Base-by-base conservation (phyloP, 1,284 basidiomycete species). In the Rhodotorula sp. region DNA sequence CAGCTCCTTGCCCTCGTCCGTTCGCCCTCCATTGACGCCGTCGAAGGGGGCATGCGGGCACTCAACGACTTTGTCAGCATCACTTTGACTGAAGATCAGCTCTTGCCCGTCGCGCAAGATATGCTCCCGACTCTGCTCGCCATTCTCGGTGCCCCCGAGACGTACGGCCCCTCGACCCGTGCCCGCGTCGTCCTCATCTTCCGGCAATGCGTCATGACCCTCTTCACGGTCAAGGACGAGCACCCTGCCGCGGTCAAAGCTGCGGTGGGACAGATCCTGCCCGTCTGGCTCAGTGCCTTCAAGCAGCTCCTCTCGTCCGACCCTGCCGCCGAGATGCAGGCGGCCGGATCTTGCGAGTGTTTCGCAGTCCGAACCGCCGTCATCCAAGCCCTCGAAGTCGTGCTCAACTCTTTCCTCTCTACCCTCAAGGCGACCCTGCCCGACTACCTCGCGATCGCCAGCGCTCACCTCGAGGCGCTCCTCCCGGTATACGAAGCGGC, bases 41-140 rank as follows among this genome's bases (percentile, higher is more conserved):
- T 95, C 17, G 92, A 96, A 80, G 94, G 94, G 33, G 89, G 92
- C n/a, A 93, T 97, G 91, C 88, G 93, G 79, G 91, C 96, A 20
- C 87, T 97, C 77, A 88, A 88, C 17, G 94, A 97, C 79, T 93
- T 96, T 79, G 90, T 95, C 77, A 69, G 74, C 58, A 87, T 90
- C 17, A 93, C 95, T 79, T 82, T 97, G 66, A 89, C 89, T 8
- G 94, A 96, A 79, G 93, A 95, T 78, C 94, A 96, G 82, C 88
- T 95, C 48, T 82, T 95, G 6, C 92, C 92, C 22, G 87, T 97
- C 29, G 85, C 95, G 22, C 87, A 88, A 55, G 86, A 93, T 77
- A 84, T 96, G 42, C 83, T 95, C 4, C 94, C 94, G 0, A 88
- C 91, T 10, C 84, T 97, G 26, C 84, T 95, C n/a, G 80, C 82